Base-by-base conservation (phyloP, 1,284 basidiomycete species). In the Trametes pubescens region DNA sequence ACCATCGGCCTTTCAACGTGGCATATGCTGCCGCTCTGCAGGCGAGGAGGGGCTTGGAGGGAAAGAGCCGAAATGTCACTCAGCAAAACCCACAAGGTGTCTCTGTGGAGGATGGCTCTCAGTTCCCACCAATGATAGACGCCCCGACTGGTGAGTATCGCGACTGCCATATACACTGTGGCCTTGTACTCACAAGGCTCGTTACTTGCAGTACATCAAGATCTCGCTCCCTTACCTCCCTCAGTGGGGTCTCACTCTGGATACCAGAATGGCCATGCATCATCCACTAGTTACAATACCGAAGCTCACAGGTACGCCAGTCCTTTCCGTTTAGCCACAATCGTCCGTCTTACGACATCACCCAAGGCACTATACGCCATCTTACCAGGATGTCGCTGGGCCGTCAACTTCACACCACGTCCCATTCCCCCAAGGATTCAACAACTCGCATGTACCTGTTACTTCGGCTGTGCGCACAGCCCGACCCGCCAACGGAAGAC, bases 1-100 rank as follows among this genome's bases (percentile, higher is more conserved):
- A 93, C 78, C 82, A 86, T 67, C 83, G 92, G 43, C 90, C 92
- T 10, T 94, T 94, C 81, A 89, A 89, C 73, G 88, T 93, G 62
- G 92, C 92, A n/a, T 91, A 91, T 75, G 87, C 89, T 66, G 89
- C 89, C 60, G 91, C 84, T 26, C 76, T 81, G 68, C 58, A 79
- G 79, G 78, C 81, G 62, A 82, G 83, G 69, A 80, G 84, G 72
- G 81, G 84, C 40, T 62, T 53, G 9, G 70, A 74, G 13, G 63
- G 65, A 51, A 49, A 56, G 44, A 35, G 55, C 6, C 13, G 16
- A 18, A 35, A 21, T 18, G 44, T 10, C 35, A 8, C 37, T 9
- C 57, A 58, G 22, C 40, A 40, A 8, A 43, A 40, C 7, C 34
- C 48, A 0, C 47, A 24, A 34, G 47, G 11, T 11, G 18, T 16